Base-by-base conservation (phyloP, 2,329 filamentous ascomycete species). In the Sarocladium kiliense region DNA sequence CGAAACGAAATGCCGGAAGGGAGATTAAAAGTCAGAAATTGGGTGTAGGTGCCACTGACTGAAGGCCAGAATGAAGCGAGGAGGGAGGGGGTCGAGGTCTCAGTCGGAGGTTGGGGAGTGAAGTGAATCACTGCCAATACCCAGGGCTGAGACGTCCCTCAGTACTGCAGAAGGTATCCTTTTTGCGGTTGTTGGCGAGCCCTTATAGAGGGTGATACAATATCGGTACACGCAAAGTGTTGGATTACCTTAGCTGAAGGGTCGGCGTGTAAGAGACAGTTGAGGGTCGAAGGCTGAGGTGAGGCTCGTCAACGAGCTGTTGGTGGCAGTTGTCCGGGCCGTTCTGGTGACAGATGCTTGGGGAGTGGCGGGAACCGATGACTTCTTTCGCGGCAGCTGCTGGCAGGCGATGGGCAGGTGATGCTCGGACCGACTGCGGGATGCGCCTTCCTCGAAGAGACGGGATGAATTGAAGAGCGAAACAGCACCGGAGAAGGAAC, bases 51-150 rank as follows among this genome's bases (percentile, higher is more conserved):
- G 44, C 18, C 44, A 3, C 21, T 47, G 44, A 47, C 25, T 44
- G 41, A 23, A 23, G 7, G 16, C 21, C 44, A n/a, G 25, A 14
- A 27, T 27, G 44, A 47, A 18, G 23, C 3, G 47, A 36, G 26
- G 11, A 36, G 19, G 47, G 26, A n/a, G 27, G 30, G 21, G n/a
- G 41, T 6, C 41, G 16, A 45, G 47, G 47, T 51, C 47, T 51
- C 47, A 36, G 47, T 21, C 27, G 27, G 26, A 32, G 44, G 16
- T 10, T 9, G 44, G 26, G 9, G n/a, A 49, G 44, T 27, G 44
- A 51, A 36, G 47, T 51, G 47, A 51, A 51, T 51, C 47, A 51
- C 47, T 51, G 47, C 30, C n/a, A 51, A 14, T 51, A 16, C 11
- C n/a, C 16, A 51, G 30, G 19, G 11, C 27, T 4, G 18, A 51